These are phyloP conservation scores for Jamesozyma hellenica DNA, from an alignment of 805 yeast species.

Conservation along the genomic window DNA sequence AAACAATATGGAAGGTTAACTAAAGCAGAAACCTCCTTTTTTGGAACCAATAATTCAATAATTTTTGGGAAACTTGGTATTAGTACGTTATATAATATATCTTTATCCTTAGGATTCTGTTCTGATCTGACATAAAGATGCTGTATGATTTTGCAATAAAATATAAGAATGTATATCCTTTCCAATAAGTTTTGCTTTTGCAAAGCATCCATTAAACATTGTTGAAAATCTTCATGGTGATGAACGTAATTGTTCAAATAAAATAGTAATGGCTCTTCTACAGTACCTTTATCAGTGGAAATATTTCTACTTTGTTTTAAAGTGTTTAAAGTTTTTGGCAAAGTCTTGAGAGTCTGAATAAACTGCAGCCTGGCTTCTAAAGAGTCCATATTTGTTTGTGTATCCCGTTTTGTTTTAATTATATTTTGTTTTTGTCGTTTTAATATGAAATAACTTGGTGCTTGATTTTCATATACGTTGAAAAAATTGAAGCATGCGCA, in stretches of 20 bases:
- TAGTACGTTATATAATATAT: background rate
- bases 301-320: background rate
- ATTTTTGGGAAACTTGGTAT: conserved; percentile 3
- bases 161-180: conserved; percentile 22
- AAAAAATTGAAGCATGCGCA: no score
- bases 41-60: conserved; percentile 1
- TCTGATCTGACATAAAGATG: no score
- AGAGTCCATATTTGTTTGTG: conserved; percentile 53
- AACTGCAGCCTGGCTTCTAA: conserved; percentile 78
- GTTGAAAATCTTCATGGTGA: conserved; percentile 29
- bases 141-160: conserved; percentile 4
- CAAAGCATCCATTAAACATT: conserved; percentile 24
- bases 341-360: conserved; percentile 48
- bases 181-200: conserved; percentile 26
- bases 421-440: no score
- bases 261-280: conserved; percentile 33
- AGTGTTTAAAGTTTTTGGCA: conserved; percentile 41
- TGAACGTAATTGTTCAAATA: conserved; percentile 21
- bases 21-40: background rate
- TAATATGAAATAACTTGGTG: no score
- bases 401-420: background rate
- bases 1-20: conserved; percentile 3
- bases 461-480: no score
- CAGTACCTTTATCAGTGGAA: conserved; percentile 42
- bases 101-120: background rate